Evolutionary conservation across 129 eudicot genomes (phyloP).

Genomic region (Flaveria linearis): DNA sequence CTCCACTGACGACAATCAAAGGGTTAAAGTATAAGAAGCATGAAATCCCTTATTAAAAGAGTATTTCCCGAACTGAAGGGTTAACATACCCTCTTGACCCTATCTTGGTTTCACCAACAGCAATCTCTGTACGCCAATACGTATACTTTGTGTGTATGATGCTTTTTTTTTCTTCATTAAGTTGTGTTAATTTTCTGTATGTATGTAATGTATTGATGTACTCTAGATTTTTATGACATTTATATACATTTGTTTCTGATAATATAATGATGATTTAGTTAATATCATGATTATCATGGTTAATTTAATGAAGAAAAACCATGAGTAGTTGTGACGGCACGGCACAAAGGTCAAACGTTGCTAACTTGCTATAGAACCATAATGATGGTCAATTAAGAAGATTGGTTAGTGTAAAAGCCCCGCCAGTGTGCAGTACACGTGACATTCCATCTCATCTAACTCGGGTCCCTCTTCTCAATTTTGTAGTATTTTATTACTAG

Average conservation of each 20-base stretch:
- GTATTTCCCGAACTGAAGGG: not conserved
- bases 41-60: not conserved
- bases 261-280: slow-evolving; percentile 3
- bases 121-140: slow-evolving; percentile 9
- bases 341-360: slow-evolving; percentile 48
- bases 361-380: slow-evolving; percentile 28
- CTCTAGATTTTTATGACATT: slow-evolving; percentile 23
- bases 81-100: not conserved
- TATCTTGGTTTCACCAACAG: not conserved
- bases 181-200: slow-evolving; percentile 27
- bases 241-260: not conserved
- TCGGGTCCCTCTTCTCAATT: slow-evolving; percentile 23
- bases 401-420: slow-evolving; percentile 40
- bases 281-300: slow-evolving; percentile 15
- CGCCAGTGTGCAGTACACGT: slow-evolving; percentile 57
- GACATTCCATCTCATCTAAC: slow-evolving; percentile 27
- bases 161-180: slow-evolving; percentile 18
- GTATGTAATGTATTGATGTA: slow-evolving; percentile 29
- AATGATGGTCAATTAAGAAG: slow-evolving; percentile 42
- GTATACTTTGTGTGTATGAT: slow-evolving; percentile 30
- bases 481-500: not conserved
- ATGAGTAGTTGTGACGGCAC: slow-evolving; percentile 92
- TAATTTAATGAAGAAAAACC: slow-evolving; percentile 23
- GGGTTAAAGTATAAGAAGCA: not conserved
- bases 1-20: not conserved